Conservation (phyloP, 1,139 yeast genomes). For the Wickerhamomyces sp. region DNA sequence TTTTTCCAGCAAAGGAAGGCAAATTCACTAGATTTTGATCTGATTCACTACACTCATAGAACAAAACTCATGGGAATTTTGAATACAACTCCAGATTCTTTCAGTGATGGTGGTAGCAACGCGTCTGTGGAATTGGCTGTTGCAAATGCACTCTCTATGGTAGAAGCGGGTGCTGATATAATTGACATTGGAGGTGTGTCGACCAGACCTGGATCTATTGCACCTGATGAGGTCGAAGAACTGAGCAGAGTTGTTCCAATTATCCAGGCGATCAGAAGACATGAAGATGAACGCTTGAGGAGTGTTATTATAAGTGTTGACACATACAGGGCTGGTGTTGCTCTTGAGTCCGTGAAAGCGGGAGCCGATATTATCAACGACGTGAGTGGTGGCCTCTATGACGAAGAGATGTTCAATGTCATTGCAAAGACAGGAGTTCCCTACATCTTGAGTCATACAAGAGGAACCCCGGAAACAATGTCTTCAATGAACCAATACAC, state of each 20-base stretch:
- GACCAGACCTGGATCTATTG: slow-evolving; percentile 75
- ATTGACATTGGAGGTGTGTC: slow-evolving; percentile 93
- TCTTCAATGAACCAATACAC: slow-evolving; percentile 50
- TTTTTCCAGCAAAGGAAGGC: slow-evolving; percentile 10
- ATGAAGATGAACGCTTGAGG: slow-evolving; percentile 33
- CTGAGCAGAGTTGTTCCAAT: slow-evolving; percentile 64
- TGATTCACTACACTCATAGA: slow-evolving; percentile 27
- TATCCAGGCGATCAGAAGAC: slow-evolving; percentile 51
- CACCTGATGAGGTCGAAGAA: slow-evolving; percentile 56
- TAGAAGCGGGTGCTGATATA: slow-evolving; percentile 56
- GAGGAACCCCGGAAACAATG: slow-evolving; percentile 84
- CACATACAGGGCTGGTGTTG: slow-evolving; percentile 76
- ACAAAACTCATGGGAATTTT: slow-evolving; percentile 78
- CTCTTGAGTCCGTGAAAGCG: slow-evolving; percentile 55
- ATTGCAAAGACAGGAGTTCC: slow-evolving; percentile 71
- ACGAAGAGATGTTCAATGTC: slow-evolving; percentile 57
- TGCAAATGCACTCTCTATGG: slow-evolving; percentile 36
- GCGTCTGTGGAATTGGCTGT: slow-evolving; percentile 36
- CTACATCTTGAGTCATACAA: slow-evolving; percentile 74
- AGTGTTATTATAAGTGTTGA: slow-evolving; percentile 67
- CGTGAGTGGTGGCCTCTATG: slow-evolving; percentile 77
- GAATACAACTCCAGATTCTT: slow-evolving; percentile 91
- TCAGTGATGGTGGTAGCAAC: slow-evolving; percentile 78
- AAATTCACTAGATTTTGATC: slow-evolving; percentile 36
- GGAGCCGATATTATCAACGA: slow-evolving; percentile 96